Base-by-base conservation (phyloP, 2,329 filamentous ascomycete genomes). In the Fusarium sp. region DNA sequence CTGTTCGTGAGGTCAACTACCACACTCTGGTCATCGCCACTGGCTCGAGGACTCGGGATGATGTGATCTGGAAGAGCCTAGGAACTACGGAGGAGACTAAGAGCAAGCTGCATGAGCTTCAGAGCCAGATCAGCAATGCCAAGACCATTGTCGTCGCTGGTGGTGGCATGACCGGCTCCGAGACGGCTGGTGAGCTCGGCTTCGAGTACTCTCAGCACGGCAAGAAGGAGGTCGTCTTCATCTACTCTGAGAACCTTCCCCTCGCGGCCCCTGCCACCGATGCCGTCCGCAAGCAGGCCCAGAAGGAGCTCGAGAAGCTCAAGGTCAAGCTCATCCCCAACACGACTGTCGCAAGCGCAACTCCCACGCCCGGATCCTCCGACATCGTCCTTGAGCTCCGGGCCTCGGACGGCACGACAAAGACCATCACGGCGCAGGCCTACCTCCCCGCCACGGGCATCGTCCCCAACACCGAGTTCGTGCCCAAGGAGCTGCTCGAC, bases 21-120 rank as follows among this genome's bases (percentile, higher is more conserved):
- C 84, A 90, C 72, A 85, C 84, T 25, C 81, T 91, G 14, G 77
- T 91, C 69, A 80, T 91, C 50, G 88, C 89, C 11, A 91, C 89
- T 3, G 90, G 90, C 9, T 80, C 86, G 4, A 81, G 82, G 31
- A 82, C 84, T 35, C 80, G 76, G 25, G 84, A 82, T 6, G 80
- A 78, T 68, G 82, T 87, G 80, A 88, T 89, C 1, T 90, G 86
- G 80, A 91, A 90, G 79, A 80, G 79, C 22, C 71, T 86, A 11
- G 83, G 79, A 6, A 83, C 84, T 2, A 84, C 85, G 0, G 81
- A 85, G 63, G 76, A 83, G 65, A 87, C 87, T 31, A 84, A 83
- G 63, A 78, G 79, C 1, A 80, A 79, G 22, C 74, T 89, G 5
- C 81, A 81, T 31, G 63, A 72, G 20, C 74, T 85, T 38, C 84